Evolutionary conservation across 352 stramenopile species (phyloP).

Genomic region (Peronosclerospora sorghi): DNA sequence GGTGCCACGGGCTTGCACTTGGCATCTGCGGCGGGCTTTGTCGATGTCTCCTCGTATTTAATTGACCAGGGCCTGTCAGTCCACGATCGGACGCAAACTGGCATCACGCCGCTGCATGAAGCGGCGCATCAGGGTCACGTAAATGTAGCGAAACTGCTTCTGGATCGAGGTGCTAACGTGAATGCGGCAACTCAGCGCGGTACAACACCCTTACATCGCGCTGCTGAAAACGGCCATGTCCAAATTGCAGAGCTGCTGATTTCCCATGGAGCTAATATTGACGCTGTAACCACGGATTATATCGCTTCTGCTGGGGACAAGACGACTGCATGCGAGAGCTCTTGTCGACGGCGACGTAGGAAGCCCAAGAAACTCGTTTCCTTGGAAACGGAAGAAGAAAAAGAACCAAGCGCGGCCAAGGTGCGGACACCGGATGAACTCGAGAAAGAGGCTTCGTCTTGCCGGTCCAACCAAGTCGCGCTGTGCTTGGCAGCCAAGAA

Average conservation of each 20-base stretch:
- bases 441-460: conserved; percentile 14
- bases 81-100: conserved; percentile 23
- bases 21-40: conserved; percentile 33
- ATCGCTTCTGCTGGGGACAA: conserved; percentile 11
- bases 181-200: conserved; percentile 36
- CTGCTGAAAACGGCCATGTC: conserved; percentile 40
- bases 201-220: conserved; percentile 40
- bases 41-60: conserved; percentile 30
- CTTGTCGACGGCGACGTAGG: conserved; percentile 8
- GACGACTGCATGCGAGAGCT: conserved; percentile 2
- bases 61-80: conserved; percentile 29
- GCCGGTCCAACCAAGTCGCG: conserved; percentile 22
- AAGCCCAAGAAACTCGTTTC: conserved; percentile 16
- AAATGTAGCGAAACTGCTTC: conserved; percentile 28
- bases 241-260: conserved; percentile 42
- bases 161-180: conserved; percentile 32
- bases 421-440: conserved; percentile 13
- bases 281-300: conserved; percentile 47
- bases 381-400: conserved; percentile 12
- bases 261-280: conserved; percentile 37
- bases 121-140: conserved; percentile 36
- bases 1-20: conserved; percentile 40
- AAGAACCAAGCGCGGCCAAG: conserved; percentile 8
- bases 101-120: conserved; percentile 42
- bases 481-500: conserved; percentile 41